Evolutionary conservation across 2,329 filamentous ascomycete species (phyloP), one percentile per base, ranked within the genome.

Genomic region (Phialophora verrucosa): DNA sequence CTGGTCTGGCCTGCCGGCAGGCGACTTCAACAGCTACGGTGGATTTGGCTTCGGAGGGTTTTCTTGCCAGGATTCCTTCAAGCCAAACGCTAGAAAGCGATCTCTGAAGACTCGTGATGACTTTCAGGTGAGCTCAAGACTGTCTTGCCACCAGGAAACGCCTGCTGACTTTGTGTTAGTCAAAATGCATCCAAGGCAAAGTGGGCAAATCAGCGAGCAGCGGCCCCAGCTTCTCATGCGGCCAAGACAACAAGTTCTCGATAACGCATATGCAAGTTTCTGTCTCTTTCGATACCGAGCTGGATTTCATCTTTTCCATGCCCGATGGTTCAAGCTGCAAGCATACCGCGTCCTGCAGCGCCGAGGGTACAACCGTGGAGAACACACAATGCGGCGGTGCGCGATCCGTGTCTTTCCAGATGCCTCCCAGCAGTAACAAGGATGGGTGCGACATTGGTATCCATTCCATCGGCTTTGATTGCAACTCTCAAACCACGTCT

Each of bases 361-460:
- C 84, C 63, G 81, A 84, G 17, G 91, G 91, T 74, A 89, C 87
- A 65, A 86, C 85, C 55, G 84, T 97, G 74, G 81, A 87, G 80
- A 97, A 97, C 86, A 87, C 83, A 68, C 92, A 97, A 84, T 98
- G 94, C 78, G 94, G 93, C 86, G 93, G 93, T 79, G 93, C 94
- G 71, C 92, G 85, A 76, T 88, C 87, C 65, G 92, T 97, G 68
- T 88, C 86, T 62, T 88, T 97, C 76, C 81, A 83, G 70, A 79
- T 86, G 65, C 87, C 89, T 75, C 81, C 86, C 69, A 78, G 84
- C 61, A 79, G 77, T 69, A 83, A 84, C 75, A 76, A 82, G 66
- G 83, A 87, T 76, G 79, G 83, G 73, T 95, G 91, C 83, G 84
- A 85, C 73, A 84, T 96, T 73, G 88, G 88, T 73, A 86, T 95